These are phyloP conservation scores for Monosporascus cannonballus DNA, from an alignment of 2,329 filamentous ascomycete genomes.

Conservation along the genomic window DNA sequence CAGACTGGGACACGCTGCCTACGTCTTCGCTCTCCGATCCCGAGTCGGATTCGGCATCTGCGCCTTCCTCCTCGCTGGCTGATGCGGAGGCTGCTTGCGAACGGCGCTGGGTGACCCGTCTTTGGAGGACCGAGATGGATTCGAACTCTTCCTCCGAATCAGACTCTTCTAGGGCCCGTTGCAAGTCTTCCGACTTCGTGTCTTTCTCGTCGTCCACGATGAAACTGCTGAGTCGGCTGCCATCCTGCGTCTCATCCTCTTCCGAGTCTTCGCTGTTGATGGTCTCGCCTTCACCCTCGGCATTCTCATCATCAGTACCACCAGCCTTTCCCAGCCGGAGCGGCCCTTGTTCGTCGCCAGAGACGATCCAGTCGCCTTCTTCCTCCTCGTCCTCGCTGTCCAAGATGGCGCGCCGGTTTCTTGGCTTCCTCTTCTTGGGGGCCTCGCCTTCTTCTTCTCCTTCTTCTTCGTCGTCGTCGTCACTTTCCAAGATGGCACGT, in stretches of 20 bases:
- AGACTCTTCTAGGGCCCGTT: conserved; percentile 18
- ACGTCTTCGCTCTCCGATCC: background rate
- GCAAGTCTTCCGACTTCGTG: conserved; percentile 21
- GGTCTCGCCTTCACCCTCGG: conserved; percentile 78
- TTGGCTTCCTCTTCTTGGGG: conserved; percentile 20
- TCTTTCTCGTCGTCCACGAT: conserved; percentile 45
- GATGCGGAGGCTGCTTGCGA: conserved; percentile 3
- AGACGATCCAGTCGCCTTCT: conserved; percentile 75
- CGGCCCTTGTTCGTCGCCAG: conserved; percentile 55
- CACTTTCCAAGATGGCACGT: conserved; percentile 41
- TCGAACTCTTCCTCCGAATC: conserved; percentile 25
- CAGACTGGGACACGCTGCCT: too few species aligned
- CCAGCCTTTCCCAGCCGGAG: conserved; percentile 68
- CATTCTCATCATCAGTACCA: conserved; percentile 82
- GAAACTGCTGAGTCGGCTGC: conserved; percentile 50
- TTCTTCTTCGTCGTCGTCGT: conserved; percentile 38
- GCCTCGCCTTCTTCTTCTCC: conserved; percentile 61
- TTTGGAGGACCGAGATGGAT: conserved; percentile 20
- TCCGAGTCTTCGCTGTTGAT: conserved; percentile 66
- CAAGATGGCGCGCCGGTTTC: conserved; percentile 35
- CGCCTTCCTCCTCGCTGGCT: conserved; percentile 1
- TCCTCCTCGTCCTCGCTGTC: conserved; percentile 57
- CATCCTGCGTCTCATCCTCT: conserved; percentile 40
- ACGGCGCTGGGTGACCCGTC: conserved; percentile 13
- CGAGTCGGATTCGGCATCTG: background rate